Conservation (phyloP, 768 basidiomycete genomes). For the Scleroderma citrinum region DNA sequence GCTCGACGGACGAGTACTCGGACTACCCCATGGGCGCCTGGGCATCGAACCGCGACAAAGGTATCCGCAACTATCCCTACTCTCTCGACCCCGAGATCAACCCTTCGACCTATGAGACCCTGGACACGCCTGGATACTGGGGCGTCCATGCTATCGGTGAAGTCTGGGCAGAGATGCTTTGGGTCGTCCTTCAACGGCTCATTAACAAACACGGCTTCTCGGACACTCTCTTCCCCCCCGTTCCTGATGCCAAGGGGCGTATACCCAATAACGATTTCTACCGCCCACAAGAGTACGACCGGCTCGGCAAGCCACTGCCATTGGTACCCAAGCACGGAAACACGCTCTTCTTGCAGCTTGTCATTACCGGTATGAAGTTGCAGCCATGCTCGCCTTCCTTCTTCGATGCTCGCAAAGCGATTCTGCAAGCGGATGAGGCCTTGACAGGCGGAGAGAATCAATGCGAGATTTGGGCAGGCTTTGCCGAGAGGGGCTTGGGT, state of each 20-base stretch:
- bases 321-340: slow-evolving; percentile 90
- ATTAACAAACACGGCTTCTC: slow-evolving; percentile 81
- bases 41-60: slow-evolving; percentile 73
- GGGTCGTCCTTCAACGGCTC: slow-evolving; percentile 68
- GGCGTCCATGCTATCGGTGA: slow-evolving; percentile 90
- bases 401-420: slow-evolving; percentile 86
- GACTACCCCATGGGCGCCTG: slow-evolving; percentile 93
- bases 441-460: slow-evolving; percentile 92
- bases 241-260: slow-evolving; percentile 54
- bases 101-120: slow-evolving; percentile 90
- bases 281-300: slow-evolving; percentile 32
- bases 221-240: slow-evolving; percentile 76
- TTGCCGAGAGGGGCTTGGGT: slow-evolving; percentile 78
- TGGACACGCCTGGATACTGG: slow-evolving; percentile 93
- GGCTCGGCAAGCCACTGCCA: slow-evolving; percentile 41
- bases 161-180: slow-evolving; percentile 92
- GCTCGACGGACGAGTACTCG: slow-evolving; percentile 63
- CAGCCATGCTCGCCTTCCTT: slow-evolving; percentile 88
- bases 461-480: slow-evolving; percentile 83
- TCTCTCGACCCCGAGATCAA: slow-evolving; percentile 72
- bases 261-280: slow-evolving; percentile 73
- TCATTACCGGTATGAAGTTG: slow-evolving; percentile 90
- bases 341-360: slow-evolving; percentile 76
- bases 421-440: slow-evolving; percentile 84
- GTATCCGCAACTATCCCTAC: slow-evolving; percentile 89